Evolutionary conservation across 208 protist species (phyloP).

Genomic region (Herpetomonas samuelpessoai): DNA sequence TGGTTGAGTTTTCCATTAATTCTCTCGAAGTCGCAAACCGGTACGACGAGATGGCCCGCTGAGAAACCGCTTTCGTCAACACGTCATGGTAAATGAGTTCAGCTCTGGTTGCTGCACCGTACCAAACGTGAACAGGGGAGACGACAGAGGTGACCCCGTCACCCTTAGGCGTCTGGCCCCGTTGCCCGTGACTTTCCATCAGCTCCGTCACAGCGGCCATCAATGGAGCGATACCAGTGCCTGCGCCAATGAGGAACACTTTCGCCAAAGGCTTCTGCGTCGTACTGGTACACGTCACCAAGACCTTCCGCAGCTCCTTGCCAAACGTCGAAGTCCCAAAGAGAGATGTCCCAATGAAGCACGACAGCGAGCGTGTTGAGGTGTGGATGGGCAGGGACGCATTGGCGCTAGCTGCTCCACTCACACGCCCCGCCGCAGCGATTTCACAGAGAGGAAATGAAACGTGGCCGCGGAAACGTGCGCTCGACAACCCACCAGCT

Average conservation of each 20-base stretch:
- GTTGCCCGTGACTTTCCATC: no score
- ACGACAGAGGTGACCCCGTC: background rate
- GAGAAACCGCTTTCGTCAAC: slow-evolving; percentile 30
- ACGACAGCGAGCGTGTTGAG: no score
- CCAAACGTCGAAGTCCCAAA: slow-evolving; percentile 66
- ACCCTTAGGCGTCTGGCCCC: slow-evolving; percentile 9
- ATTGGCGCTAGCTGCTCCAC: no score
- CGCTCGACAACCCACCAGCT: background rate
- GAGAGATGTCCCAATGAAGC: slow-evolving; percentile 51
- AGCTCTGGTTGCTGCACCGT: slow-evolving; percentile 47
- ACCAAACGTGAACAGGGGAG: slow-evolving; percentile 61
- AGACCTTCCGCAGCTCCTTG: slow-evolving; percentile 22
- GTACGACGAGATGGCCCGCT: slow-evolving; percentile 56
- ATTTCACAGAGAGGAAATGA: slow-evolving; percentile 18
- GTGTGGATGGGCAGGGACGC: no score
- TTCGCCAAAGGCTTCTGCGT: background rate
- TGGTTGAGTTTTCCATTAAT: background rate
- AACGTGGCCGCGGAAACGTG: slow-evolving; percentile 30
- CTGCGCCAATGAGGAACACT: slow-evolving; percentile 66
- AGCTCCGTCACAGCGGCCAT: slow-evolving; percentile 67
- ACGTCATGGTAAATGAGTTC: slow-evolving; percentile 78
- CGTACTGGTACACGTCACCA: slow-evolving; percentile 8
- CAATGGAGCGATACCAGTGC: slow-evolving; percentile 79
- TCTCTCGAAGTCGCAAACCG: slow-evolving; percentile 54
- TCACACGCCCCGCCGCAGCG: no score